Evolutionary conservation across 192 early-diverging fungal species (phyloP), one percentile per base, ranked within the genome.

Genomic region (Coemansia nantahalensis): DNA sequence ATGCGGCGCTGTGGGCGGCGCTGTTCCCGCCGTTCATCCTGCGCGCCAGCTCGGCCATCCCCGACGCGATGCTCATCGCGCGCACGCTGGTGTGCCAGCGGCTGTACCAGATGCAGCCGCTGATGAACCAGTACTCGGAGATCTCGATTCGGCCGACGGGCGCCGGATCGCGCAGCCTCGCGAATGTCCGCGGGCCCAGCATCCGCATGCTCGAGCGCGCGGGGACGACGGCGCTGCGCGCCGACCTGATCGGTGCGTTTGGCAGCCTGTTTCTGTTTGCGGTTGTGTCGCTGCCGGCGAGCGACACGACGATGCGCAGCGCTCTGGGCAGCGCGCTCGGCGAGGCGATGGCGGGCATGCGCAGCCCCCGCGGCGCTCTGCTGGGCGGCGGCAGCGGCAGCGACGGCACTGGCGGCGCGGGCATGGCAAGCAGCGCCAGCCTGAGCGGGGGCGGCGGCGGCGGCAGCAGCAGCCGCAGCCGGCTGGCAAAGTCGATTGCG

Each of bases 121-220:
- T 79, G 58, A 67, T 79, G 56, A 49, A 48, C 40, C 68, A 79
- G 46, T 79, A 79, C 26, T 56, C 77, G 5, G 77, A 79, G 5
- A 48, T 66, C 13, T 64, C 76, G 8, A 54, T 62, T 15, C 44
- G 51, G n/a, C 24, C 56, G 21, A 35, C 56, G 18, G 44, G 45
- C 21, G 45, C 51, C 41, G 43, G 43, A 12, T 16, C 28, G 16
- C 30, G 44, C 1, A 31, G 37, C 48, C 24, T 35, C 13, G 39
- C 45, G 4, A 41, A 59, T 34, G 23, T 62, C 14, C 54, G 59
- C 17, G 36, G 35, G n/a, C 8, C 45, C n/a, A 54, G 48, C 8
- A 49, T 38, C 14, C 50, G 36, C 14, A 34, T 42, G 2, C 48
- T 59, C 34, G 66, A 56, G 26, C 62, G 52, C 45, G 42, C 46